Evolutionary conservation across 345 rosid species (phyloP).

Genomic region (Adansonia digitata): DNA sequence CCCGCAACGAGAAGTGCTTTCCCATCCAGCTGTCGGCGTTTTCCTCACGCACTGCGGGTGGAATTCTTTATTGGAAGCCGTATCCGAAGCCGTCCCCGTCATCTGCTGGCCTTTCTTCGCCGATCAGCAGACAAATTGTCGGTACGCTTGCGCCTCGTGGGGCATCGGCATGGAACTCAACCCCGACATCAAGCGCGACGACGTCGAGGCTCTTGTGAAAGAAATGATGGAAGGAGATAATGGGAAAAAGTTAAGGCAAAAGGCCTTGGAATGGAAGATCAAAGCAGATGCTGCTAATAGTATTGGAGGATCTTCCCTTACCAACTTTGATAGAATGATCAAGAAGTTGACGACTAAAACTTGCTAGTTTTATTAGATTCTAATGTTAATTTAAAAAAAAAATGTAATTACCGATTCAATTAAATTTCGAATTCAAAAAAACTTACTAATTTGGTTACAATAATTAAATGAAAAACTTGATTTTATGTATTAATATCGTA

Average conservation of each 20-base stretch:
- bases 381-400: too few species aligned
- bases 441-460: too few species aligned
- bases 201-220: conserved; percentile 14
- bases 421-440: too few species aligned
- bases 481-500: too few species aligned
- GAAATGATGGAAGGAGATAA: conserved; percentile 20
- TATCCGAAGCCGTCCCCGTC: conserved; percentile 18
- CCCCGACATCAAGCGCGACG: conserved; percentile 19
- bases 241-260: conserved; percentile 16
- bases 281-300: conserved; percentile 18
- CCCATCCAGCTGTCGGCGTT: conserved; percentile 24
- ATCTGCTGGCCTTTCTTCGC: conserved; percentile 35
- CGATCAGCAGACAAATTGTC: conserved; percentile 27
- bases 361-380: too few species aligned
- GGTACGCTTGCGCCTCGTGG: conserved; percentile 23
- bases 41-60: conserved; percentile 37
- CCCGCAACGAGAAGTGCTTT: conserved; percentile 23
- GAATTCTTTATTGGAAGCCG: conserved; percentile 25
- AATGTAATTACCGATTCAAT: too few species aligned
- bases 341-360: too few species aligned
- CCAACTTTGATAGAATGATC: conserved; percentile 19
- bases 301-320: conserved; percentile 22
- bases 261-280: conserved; percentile 24
- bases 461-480: too few species aligned
- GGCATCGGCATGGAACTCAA: conserved; percentile 23